Conservation (phyloP, 148 eudicot genomes). For the Rhododendron henanense region DNA sequence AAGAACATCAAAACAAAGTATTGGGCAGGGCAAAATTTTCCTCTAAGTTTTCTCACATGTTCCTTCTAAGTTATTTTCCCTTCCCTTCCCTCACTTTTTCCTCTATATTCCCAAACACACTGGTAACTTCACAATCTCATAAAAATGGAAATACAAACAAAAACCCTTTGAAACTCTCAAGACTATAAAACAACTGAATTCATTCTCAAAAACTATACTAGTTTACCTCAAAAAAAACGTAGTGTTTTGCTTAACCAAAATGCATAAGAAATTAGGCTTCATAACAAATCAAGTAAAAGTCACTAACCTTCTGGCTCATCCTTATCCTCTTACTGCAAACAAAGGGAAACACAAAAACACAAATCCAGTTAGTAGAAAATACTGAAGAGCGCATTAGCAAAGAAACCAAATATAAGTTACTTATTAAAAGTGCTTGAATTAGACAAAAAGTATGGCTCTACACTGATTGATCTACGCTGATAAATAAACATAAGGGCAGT, state of each 20-base stretch:
- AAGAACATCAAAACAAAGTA: neutral
- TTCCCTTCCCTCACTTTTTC: no score
- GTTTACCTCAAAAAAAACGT: neutral
- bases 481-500: conserved; percentile 22
- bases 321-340: conserved; percentile 85
- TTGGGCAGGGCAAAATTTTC: neutral
- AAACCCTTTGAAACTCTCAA: neutral
- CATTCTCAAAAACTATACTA: neutral
- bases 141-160: neutral
- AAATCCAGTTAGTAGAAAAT: neutral
- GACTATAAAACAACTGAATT: neutral
- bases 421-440: neutral
- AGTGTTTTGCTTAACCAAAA: neutral
- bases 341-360: neutral
- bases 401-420: neutral
- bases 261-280: neutral
- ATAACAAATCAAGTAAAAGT: neutral
- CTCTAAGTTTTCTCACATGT: neutral
- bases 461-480: neutral
- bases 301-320: conserved; percentile 73
- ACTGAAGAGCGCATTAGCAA: neutral
- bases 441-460: neutral
- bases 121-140: neutral
- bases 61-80: no score
- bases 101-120: neutral